Conservation (phyloP, 2,329 filamentous ascomycete genomes). For the Aspergillus sp. region DNA sequence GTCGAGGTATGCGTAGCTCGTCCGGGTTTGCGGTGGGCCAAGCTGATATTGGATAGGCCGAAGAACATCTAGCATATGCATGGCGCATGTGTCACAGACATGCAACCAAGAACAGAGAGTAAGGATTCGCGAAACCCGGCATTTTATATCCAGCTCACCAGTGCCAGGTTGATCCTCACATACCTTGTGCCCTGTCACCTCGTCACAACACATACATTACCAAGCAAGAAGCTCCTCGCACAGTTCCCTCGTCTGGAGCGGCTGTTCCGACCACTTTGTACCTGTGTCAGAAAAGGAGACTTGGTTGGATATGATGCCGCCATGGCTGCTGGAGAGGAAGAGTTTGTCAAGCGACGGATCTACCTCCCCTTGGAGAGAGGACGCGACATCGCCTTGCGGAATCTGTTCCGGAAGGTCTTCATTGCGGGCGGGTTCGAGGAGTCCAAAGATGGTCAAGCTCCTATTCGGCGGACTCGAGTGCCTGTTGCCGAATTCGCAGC, state of each 20-base stretch:
- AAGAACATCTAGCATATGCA: conserved; percentile 75
- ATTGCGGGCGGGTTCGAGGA: conserved; percentile 79
- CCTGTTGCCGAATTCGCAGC: conserved; percentile 81
- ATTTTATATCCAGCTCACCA: background rate
- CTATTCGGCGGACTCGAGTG: conserved; percentile 68
- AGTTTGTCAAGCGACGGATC: conserved; percentile 88
- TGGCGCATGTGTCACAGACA: conserved; percentile 76
- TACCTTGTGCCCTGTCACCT: conserved; percentile 94
- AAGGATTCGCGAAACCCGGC: conserved; percentile 27
- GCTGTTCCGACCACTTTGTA: conserved; percentile 74
- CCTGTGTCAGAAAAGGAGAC: conserved; percentile 78
- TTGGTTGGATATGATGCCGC: conserved; percentile 80
- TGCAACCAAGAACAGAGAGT: conserved; percentile 77
- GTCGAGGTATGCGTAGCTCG: conserved; percentile 54
- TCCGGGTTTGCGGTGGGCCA: background rate
- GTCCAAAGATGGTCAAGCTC: conserved; percentile 63
- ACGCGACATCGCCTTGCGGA: conserved; percentile 86
- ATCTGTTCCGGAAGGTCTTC: conserved; percentile 89
- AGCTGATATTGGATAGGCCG: conserved; percentile 54
- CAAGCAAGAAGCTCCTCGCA: conserved; percentile 66
- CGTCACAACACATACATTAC: conserved; percentile 81
- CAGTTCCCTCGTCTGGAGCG: conserved; percentile 73
- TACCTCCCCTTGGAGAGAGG: conserved; percentile 92
- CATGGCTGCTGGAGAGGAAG: conserved; percentile 77
- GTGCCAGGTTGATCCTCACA: conserved; percentile 74